These are phyloP conservation scores for Epichloe scottii DNA, from an alignment of 2,329 filamentous ascomycete genomes.

Conservation along the genomic window DNA sequence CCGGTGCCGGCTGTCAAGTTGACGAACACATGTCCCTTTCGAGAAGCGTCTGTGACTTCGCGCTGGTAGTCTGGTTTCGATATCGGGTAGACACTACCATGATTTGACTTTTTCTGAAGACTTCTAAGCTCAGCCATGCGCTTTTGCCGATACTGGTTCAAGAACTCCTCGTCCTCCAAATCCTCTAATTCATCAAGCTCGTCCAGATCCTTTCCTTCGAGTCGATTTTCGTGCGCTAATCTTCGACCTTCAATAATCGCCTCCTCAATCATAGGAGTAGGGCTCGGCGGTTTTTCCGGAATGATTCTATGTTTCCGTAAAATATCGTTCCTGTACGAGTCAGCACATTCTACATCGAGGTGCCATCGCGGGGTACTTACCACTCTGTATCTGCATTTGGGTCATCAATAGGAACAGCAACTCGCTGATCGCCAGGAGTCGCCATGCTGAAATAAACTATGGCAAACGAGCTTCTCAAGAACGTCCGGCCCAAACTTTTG, in stretches of 20 bases:
- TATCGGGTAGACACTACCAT: constrained; percentile 84
- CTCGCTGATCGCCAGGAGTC: constrained; percentile 49
- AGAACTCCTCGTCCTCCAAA: constrained; percentile 83
- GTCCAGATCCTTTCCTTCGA: constrained; percentile 89
- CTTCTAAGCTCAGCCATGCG: constrained; percentile 71
- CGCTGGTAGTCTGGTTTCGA: constrained; percentile 88
- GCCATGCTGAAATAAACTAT: constrained; percentile 34
- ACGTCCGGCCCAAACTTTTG: neutral
- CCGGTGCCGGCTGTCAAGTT: constrained; percentile 68
- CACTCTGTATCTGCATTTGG: constrained; percentile 98
- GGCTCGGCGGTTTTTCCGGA: constrained; percentile 92
- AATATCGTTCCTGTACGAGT: constrained; percentile 75
- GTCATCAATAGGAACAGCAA: constrained; percentile 78
- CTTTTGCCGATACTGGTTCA: constrained; percentile 78
- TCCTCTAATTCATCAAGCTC: constrained; percentile 91
- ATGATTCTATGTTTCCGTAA: constrained; percentile 93
- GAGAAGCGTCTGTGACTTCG: constrained; percentile 85
- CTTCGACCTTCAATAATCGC: constrained; percentile 73
- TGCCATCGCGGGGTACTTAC: constrained; percentile 33
- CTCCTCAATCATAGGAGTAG: constrained; percentile 92
- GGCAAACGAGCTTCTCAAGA: neutral
- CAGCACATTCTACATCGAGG: constrained; percentile 8
- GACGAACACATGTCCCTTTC: constrained; percentile 57
- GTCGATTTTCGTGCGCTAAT: constrained; percentile 78
- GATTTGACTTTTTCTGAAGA: constrained; percentile 63